A percentile compares a stretch with the other conserved stretches of the same genome.
phyloP scores from a whole-genome alignment of 257 asterid genomes.

The Mitragyna speciosa region DNA sequence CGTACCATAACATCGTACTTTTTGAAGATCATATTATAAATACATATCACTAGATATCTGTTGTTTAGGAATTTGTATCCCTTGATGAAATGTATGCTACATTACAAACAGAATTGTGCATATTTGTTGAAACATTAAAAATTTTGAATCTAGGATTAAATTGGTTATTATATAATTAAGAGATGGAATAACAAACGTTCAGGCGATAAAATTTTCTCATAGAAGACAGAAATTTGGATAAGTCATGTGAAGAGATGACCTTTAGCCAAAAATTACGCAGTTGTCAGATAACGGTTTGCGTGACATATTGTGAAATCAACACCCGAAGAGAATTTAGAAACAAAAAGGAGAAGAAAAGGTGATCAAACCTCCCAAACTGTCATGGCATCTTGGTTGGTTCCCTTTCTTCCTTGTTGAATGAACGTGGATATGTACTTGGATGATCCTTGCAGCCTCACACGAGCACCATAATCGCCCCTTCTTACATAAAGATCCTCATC shows the following conservation, averaged over 20 bases:
- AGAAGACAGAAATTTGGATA: background rate
- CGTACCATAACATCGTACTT: background rate
- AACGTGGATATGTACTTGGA: constrained; percentile 64
- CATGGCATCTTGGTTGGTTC: constrained; percentile 85
- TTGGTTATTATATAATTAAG: background rate
- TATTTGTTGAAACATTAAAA: background rate
- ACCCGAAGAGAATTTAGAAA: background rate
- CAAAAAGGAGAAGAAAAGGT: background rate
- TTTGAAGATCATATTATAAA: background rate
- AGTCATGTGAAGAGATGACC: background rate
- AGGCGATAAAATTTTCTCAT: background rate
- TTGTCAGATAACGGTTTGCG: background rate
- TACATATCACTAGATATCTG: background rate
- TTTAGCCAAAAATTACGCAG: background rate
- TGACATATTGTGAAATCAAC: background rate
- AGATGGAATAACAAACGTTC: background rate
- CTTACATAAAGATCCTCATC: constrained; percentile 39
- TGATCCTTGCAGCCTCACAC: constrained; percentile 64
- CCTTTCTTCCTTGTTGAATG: constrained; percentile 71
- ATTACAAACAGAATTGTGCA: background rate
- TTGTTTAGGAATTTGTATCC: background rate
- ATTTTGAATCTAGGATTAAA: background rate
- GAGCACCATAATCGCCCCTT: constrained; percentile 70
- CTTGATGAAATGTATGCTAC: background rate
- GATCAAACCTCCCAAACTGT: constrained; percentile 86